Evolutionary conservation across 2,329 filamentous ascomycete genomes (phyloP).

Genomic region (Talaromyces sp.): DNA sequence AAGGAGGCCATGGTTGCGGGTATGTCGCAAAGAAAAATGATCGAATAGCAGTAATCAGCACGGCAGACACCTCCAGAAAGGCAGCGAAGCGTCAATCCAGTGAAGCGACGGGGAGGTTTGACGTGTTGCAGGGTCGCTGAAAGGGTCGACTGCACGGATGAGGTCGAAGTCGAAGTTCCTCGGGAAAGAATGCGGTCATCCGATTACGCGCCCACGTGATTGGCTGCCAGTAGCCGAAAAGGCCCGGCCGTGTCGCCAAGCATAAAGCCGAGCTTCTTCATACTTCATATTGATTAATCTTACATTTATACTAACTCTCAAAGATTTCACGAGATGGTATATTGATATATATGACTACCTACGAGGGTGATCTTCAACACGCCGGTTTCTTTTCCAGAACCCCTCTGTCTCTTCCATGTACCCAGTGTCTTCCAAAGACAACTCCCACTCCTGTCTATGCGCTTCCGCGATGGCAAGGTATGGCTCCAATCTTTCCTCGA

Average conservation of each 20-base stretch:
- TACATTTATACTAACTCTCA: too few relatives aligned
- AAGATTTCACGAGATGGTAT: not conserved
- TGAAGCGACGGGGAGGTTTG: not conserved
- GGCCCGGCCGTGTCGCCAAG: slow-evolving; percentile 24
- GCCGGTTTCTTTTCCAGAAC: slow-evolving; percentile 17
- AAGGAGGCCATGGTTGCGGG: slow-evolving; percentile 34
- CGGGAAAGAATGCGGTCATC: slow-evolving; percentile 40
- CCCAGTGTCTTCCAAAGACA: slow-evolving; percentile 18
- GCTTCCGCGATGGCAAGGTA: slow-evolving; percentile 20
- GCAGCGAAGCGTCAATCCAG: slow-evolving; percentile 1
- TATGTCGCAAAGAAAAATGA: not conserved
- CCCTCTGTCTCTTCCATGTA: slow-evolving; percentile 14
- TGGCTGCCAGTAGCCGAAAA: slow-evolving; percentile 36
- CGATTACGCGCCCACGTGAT: slow-evolving; percentile 30
- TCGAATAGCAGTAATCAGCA: not conserved
- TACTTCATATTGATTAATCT: not conserved
- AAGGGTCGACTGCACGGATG: not conserved
- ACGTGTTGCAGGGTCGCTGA: slow-evolving; percentile 12
- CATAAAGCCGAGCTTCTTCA: slow-evolving; percentile 9
- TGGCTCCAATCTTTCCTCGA: slow-evolving; percentile 17
- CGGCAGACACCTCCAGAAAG: not conserved
- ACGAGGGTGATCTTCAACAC: not conserved
- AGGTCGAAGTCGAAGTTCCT: slow-evolving; percentile 27
- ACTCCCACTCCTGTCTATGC: slow-evolving; percentile 16
- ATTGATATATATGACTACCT: not conserved